Percentiles rank a stretch among this genome's conserved stretches.
These are phyloP conservation scores for Vitis hybrid DNA, from an alignment of 177 flowering plant species.

Conservation along the genomic window DNA sequence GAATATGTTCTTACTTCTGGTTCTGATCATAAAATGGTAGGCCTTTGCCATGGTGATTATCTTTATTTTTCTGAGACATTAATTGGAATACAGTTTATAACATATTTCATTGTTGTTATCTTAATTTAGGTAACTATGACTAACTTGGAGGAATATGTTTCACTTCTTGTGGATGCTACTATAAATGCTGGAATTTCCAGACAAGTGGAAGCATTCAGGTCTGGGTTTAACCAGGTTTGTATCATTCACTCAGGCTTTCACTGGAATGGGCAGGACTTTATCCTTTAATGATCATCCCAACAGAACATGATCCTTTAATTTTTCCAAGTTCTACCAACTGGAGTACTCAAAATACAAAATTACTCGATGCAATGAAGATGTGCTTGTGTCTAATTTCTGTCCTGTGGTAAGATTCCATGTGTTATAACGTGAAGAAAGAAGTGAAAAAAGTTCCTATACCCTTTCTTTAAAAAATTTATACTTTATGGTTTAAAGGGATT, in stretches of 20 bases:
- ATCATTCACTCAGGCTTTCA: not conserved
- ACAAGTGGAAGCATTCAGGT: conserved; percentile 90
- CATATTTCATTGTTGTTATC: not conserved
- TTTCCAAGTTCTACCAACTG: too few relatives aligned
- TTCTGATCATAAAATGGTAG: conserved; percentile 51
- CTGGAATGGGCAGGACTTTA: not conserved
- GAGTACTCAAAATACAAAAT: too few relatives aligned
- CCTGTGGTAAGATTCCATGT: too few relatives aligned
- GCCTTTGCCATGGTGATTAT: not conserved
- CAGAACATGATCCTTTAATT: too few relatives aligned
- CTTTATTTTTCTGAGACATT: conserved; percentile 4
- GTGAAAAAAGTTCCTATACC: too few relatives aligned
- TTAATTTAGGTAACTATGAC: conserved; percentile 53
- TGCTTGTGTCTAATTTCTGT: too few relatives aligned
- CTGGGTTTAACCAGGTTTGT: conserved; percentile 91
- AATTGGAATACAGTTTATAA: conserved; percentile 5
- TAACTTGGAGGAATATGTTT: conserved; percentile 79
- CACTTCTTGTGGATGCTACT: conserved; percentile 75
- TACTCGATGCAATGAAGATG: too few relatives aligned
- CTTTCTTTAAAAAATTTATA: too few relatives aligned
- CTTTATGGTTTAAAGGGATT: too few relatives aligned
- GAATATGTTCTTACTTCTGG: conserved; percentile 54
- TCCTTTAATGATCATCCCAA: not conserved
- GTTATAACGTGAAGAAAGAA: too few relatives aligned
- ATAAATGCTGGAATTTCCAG: conserved; percentile 62